A percentile compares a stretch with the other conserved stretches of the same genome.
Conservation (phyloP, 768 basidiomycete genomes). For the Pleurotus cornucopiae region DNA sequence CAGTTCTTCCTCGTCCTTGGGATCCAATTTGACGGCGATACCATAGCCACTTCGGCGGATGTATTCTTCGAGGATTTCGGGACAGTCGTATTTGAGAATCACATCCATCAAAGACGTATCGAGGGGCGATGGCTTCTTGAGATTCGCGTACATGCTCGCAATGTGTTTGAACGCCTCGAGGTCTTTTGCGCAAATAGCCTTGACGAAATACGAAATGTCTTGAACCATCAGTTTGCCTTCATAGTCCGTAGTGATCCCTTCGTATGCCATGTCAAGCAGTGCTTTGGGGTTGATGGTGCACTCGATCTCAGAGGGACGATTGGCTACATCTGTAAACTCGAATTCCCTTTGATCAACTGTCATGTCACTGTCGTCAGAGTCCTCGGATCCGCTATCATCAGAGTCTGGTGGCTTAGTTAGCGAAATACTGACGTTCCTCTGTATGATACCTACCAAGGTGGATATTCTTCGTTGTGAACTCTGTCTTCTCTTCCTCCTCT, state of each 20-base stretch:
- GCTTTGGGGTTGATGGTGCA: constrained; percentile 35
- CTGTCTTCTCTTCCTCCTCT: constrained; percentile 23
- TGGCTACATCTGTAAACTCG: constrained; percentile 52
- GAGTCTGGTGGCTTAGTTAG: neutral
- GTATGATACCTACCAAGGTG: constrained; percentile 24
- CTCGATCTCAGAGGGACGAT: constrained; percentile 39
- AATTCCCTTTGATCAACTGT: constrained; percentile 33
- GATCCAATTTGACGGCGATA: constrained; percentile 24
- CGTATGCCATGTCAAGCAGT: constrained; percentile 19
- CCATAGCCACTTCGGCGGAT: constrained; percentile 49
- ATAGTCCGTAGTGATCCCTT: neutral
- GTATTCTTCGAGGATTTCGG: constrained; percentile 52
- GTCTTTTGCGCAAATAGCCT: constrained; percentile 40
- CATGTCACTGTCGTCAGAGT: constrained; percentile 31
- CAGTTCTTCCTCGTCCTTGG: constrained; percentile 20
- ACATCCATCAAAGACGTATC: constrained; percentile 13
- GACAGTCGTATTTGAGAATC: constrained; percentile 37
- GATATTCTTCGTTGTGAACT: constrained; percentile 28
- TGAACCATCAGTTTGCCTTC: constrained; percentile 2
- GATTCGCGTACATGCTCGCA: constrained; percentile 36
- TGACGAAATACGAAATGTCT: constrained; percentile 21
- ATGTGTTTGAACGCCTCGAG: constrained; percentile 47
- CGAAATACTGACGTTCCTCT: neutral
- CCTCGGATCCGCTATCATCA: constrained; percentile 31
- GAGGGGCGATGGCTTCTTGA: constrained; percentile 25